Evolutionary conservation across 73 alveolate species (phyloP).

Genomic region (Halteria grandinella): DNA sequence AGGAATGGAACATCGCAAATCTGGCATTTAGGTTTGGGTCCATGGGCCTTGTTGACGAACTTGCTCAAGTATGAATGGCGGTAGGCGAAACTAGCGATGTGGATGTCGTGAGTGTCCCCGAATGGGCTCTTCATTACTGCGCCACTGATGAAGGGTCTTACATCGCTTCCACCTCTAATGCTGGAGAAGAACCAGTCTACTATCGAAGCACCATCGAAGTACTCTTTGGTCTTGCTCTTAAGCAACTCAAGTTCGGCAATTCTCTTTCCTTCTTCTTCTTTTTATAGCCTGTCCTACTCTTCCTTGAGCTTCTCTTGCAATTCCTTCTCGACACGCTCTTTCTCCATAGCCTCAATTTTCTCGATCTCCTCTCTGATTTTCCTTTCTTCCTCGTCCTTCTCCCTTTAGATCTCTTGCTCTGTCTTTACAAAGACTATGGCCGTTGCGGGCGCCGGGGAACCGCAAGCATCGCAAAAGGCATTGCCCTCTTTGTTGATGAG

Average conservation of each 20-base stretch:
- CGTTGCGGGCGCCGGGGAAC: conserved; percentile 52
- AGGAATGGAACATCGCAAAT: conserved; percentile 27
- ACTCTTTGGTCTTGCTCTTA: conserved; percentile 1
- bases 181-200: conserved; percentile 12
- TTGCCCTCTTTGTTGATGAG: conserved; percentile 57
- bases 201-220: neutral
- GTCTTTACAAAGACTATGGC: conserved; percentile 12
- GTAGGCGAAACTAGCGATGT: neutral
- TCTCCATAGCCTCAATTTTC: conserved; percentile 14
- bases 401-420: neutral
- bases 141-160: conserved; percentile 10
- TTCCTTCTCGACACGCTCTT: conserved; percentile 30
- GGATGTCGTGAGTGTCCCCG: neutral
- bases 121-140: neutral
- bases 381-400: conserved; percentile 17
- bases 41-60: neutral
- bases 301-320: neutral
- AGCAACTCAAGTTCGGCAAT: neutral
- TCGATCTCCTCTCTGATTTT: conserved; percentile 46
- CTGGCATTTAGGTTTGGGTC: neutral
- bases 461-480: conserved; percentile 64
- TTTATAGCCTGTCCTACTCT: neutral
- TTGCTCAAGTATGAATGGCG: conserved; percentile 12
- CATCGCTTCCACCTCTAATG: neutral
- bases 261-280: conserved; percentile 7